Base-by-base conservation (phyloP, 768 basidiomycete genomes). In the Albatrellus ellisii region DNA sequence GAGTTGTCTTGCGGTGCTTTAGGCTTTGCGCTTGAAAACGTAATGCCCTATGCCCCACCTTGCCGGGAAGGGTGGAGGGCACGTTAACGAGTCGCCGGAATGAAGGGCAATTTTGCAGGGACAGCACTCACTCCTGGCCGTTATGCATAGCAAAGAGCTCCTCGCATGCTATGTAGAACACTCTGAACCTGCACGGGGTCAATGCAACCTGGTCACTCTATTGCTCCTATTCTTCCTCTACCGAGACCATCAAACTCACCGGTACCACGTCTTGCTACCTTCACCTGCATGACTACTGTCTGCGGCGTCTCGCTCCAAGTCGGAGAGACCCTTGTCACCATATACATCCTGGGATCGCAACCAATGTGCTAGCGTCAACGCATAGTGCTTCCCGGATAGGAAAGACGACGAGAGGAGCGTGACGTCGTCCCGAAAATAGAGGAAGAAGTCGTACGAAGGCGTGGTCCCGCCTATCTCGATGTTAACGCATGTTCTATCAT, bases 81-180 rank as follows among this genome's bases (percentile, higher is more conserved):
- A n/a, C n/a, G n/a, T n/a, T 6, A 36, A 8, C 7, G 6, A 20
- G 17, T 20, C 35, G 24, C 6, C 2, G 6, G 25, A 17, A 26
- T 28, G 51, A 48, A 26, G 29, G 49, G 6, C 22, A 46, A 45
- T 11, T 55, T 41, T 26, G 45, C 45, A 57, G 24, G 51, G 22
- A 63, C 53, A n/a, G 25, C 26, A 50, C 79, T 61, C 60, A 82
- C 67, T 75, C 70, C 56, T 81, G 65, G 9, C 80, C 79, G 3
- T 55, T 54, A 50, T 79, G 67, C 56, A 75, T 60, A 10, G 62
- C 72, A 54, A 82, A 85, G 37, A 82, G 62, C 54, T 82, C 80
- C 1, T 75, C 73, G 50, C 77, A 79, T 8, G 79, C 76, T 57
- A 82, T 67, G 53, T 77, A 82, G 57, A 83, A 83, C 9, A 81